Percentiles rank a stretch among this genome's conserved stretches.
These are phyloP conservation scores for Quercus berberidifolia DNA, from an alignment of 306 rosid species.

Conservation along the genomic window DNA sequence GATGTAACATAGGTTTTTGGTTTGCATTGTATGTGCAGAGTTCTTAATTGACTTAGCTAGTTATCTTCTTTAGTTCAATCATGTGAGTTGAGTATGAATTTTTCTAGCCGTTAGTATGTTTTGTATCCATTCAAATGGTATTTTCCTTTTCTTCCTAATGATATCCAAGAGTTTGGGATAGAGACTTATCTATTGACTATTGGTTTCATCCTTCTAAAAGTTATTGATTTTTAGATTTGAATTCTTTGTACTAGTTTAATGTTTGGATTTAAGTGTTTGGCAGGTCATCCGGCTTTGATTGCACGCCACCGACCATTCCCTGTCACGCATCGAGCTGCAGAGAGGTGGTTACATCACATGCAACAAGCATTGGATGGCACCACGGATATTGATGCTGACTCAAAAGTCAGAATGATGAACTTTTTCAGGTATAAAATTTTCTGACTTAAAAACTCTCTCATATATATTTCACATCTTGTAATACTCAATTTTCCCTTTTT, in stretches of 20 bases:
- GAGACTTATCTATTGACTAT: neutral
- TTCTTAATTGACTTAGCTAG: too few relatives aligned
- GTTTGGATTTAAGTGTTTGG: conserved; percentile 5
- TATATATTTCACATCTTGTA: neutral
- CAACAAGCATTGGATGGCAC: conserved; percentile 63
- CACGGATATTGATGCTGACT: conserved; percentile 60
- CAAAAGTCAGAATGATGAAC: conserved; percentile 59
- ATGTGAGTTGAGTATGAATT: too few relatives aligned
- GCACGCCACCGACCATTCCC: conserved; percentile 81
- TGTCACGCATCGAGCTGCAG: conserved; percentile 66
- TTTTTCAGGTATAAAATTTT: conserved; percentile 60
- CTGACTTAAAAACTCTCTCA: neutral
- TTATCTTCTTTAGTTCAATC: too few relatives aligned
- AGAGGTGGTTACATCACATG: conserved; percentile 90
- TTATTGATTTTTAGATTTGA: neutral
- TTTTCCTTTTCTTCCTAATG: neutral
- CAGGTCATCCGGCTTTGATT: conserved; percentile 94
- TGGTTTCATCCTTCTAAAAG: neutral
- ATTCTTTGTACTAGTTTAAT: neutral
- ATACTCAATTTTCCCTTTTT: neutral
- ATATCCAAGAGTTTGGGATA: neutral
- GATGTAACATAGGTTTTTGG: too few relatives aligned
- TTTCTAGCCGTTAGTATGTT: neutral
- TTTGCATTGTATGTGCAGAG: too few relatives aligned
- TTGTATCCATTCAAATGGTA: neutral